These are phyloP conservation scores for Saccharomycopsis crataegensis DNA, from an alignment of 1,139 yeast genomes.

Conservation along the genomic window DNA sequence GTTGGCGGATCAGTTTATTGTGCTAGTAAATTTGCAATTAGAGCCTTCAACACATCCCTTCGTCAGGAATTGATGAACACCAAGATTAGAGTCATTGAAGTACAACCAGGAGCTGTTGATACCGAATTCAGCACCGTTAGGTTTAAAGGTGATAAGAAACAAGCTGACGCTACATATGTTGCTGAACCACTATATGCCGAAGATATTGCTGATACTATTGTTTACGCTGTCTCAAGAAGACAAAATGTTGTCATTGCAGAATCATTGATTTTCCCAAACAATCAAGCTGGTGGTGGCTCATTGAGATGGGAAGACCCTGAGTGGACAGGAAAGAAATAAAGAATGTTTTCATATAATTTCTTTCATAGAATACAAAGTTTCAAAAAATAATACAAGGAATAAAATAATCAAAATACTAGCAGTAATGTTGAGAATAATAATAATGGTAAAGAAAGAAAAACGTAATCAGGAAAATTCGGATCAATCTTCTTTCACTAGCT, in stretches of 20 bases:
- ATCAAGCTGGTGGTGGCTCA: conserved; percentile 60
- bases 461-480: no score
- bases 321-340: conserved; percentile 3
- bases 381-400: no score
- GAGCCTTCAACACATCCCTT: conserved; percentile 66
- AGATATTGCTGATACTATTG: conserved; percentile 78
- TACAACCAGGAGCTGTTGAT: conserved; percentile 85
- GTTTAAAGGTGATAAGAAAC: conserved; percentile 59
- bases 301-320: conserved; percentile 12
- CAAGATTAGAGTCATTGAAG: conserved; percentile 68
- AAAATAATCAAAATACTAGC: no score
- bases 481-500: not conserved
- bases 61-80: conserved; percentile 74
- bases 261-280: conserved; percentile 64
- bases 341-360: not conserved
- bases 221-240: conserved; percentile 63
- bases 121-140: conserved; percentile 79
- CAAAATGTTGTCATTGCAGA: conserved; percentile 76
- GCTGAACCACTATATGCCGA: conserved; percentile 70
- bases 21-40: conserved; percentile 79
- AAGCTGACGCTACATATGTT: conserved; percentile 66
- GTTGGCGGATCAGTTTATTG: conserved; percentile 86
- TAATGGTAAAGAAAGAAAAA: no score
- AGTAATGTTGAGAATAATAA: no score
- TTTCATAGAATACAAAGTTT: not conserved